Evolutionary conservation across 2,329 filamentous ascomycete genomes (phyloP), one percentile per base, ranked within the genome.

Genomic region (Neofusicoccum ribis): DNA sequence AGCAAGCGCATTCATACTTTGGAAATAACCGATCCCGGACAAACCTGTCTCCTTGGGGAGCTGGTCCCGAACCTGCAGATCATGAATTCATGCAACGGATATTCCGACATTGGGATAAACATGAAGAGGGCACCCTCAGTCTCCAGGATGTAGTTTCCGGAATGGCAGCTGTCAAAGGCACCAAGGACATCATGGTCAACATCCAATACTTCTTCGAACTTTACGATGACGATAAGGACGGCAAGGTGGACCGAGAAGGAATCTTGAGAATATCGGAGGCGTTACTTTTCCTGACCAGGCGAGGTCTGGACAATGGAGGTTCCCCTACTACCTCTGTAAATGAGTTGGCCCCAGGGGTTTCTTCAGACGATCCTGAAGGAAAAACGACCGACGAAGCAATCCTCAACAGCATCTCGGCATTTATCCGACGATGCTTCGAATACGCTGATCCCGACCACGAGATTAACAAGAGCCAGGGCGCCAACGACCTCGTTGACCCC

Each of bases 151-250:
- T 99, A 2, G 95, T 98, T 5, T 90, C 90, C 17, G 95, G 95
- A 0, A 83, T 99, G 51, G 93, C 94, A 1, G 88, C 91, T 14
- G 92, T 99, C 73, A 98, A 97, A 77, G 94, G 95, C 8, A 93
- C 91, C 64, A 89, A 90, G 52, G 95, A 99, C 77, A 97, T 99
- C 69, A 97, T 99, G 94, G 92, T 92, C 36, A 95, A 91, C 66
- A 98, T 99, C 73, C 95, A 89, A 67, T 98, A 98, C 79, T 98
- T 99, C 77, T 99, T 99, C 71, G 92, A 97, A 72, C 86, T 99
- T 0, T 97, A 98, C 76, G 95, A 99, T 74, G 94, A 99, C 69
- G 90, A 94, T 72, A 86, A 88, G 1, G 93, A 97, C 74, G 95
- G 95, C 31, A 92, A 88, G 71, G 93, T 99, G 5, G 95, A 98